Percentiles rank a stretch among this genome's conserved stretches.
Evolutionary conservation across 1,284 basidiomycete genomes (phyloP).

Genomic region (Anthracocystis setariae): DNA sequence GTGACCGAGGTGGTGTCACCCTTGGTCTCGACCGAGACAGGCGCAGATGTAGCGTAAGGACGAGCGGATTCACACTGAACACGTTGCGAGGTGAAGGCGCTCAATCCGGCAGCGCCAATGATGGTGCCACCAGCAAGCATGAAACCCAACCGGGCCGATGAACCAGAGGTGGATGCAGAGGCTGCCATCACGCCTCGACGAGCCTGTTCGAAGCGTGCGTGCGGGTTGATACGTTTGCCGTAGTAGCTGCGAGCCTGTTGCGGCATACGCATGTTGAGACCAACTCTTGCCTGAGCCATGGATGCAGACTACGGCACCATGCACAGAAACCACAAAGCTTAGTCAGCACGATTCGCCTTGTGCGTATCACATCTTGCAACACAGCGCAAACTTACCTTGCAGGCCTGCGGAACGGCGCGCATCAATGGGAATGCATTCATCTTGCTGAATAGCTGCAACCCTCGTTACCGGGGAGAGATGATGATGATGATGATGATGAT

Average conservation of each 20-base stretch:
- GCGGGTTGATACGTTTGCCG: constrained; percentile 34
- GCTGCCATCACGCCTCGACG: constrained; percentile 20
- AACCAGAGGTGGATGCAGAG: constrained; percentile 12
- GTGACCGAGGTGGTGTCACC: constrained; percentile 18
- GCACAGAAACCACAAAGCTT: not conserved
- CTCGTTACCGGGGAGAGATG: not conserved
- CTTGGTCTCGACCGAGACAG: constrained; percentile 11
- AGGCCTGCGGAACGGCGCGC: not conserved
- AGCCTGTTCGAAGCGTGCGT: constrained; percentile 12
- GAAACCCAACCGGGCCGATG: constrained; percentile 22
- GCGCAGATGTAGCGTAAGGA: constrained; percentile 21
- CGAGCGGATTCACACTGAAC: constrained; percentile 33
- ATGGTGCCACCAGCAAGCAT: constrained; percentile 36
- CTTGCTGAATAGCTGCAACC: not conserved
- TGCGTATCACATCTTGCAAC: too few species aligned
- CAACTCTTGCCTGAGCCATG: constrained; percentile 26
- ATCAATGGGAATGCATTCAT: constrained; percentile 37
- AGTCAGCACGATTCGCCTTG: too few species aligned
- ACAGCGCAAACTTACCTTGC: constrained; percentile 5
- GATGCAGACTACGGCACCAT: constrained; percentile 16
- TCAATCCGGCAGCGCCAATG: constrained; percentile 25
- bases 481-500: not conserved
- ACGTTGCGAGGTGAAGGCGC: constrained; percentile 12
- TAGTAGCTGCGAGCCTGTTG: constrained; percentile 37
- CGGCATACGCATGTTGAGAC: constrained; percentile 29